phyloP scores from a whole-genome alignment of 1,139 yeast genomes.

The Kodamaea ohmeri region DNA sequence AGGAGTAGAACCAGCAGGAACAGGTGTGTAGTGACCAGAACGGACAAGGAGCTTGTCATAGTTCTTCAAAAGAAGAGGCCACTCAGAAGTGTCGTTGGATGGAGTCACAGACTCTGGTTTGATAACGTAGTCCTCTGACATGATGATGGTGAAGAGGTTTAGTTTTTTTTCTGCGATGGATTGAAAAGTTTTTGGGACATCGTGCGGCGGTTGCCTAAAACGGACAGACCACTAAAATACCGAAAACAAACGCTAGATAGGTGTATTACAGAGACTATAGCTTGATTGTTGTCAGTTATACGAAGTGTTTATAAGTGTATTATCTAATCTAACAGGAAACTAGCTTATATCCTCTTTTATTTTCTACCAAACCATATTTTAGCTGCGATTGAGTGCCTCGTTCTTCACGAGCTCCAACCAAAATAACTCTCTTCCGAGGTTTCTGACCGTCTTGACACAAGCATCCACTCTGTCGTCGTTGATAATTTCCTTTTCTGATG shows the following conservation, averaged over 20 bases:
- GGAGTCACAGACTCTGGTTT: conserved; percentile 87
- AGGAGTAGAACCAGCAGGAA: conserved; percentile 94
- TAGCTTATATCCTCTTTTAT: too few species aligned
- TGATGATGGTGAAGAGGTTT: conserved; percentile 7
- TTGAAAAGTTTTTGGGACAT: conserved; percentile 14
- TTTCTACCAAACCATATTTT: too few species aligned
- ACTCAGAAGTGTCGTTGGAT: conserved; percentile 81
- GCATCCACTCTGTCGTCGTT: conserved; percentile 42
- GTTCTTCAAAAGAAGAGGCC: conserved; percentile 94
- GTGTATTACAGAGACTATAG: too few species aligned
- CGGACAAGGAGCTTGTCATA: conserved; percentile 92
- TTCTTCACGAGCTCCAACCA: conserved; percentile 41
- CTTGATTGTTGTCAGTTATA: too few species aligned
- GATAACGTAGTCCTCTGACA: conserved; percentile 70
- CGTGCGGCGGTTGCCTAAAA: conserved; percentile 22
- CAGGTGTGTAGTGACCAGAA: conserved; percentile 95
- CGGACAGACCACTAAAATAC: conserved; percentile 6
- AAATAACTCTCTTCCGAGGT: conserved; percentile 75
- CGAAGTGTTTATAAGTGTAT: too few species aligned
- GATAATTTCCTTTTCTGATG: conserved; percentile 32
- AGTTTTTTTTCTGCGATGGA: conserved; percentile 9
- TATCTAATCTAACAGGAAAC: too few species aligned
- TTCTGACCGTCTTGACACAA: conserved; percentile 57
- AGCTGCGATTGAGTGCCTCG: conserved; percentile 19
- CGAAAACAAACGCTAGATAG: too few species aligned